These are phyloP conservation scores for Neopestalotiopsis rosae DNA, from an alignment of 2,329 filamentous ascomycete species.

Conservation along the genomic window DNA sequence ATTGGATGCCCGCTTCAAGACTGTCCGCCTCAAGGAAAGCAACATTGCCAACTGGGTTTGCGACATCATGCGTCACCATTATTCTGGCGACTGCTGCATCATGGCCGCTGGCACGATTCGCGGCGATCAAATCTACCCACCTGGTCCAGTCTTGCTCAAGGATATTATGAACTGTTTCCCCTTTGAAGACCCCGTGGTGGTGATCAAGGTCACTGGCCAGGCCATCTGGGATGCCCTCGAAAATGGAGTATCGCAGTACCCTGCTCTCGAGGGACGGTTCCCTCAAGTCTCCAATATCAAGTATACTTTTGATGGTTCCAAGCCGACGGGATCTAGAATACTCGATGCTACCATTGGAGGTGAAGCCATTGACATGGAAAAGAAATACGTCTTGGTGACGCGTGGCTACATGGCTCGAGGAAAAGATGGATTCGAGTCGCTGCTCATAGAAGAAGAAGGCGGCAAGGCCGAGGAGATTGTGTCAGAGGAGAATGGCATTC, in stretches of 20 bases:
- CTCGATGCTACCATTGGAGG: slow-evolving; percentile 65
- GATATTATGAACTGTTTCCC: slow-evolving; percentile 91
- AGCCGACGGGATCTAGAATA: slow-evolving; percentile 66
- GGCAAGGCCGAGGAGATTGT: slow-evolving; percentile 80
- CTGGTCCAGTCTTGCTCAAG: slow-evolving; percentile 76
- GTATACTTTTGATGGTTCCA: slow-evolving; percentile 73
- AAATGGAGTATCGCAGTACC: slow-evolving; percentile 81
- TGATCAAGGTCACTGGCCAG: slow-evolving; percentile 73
- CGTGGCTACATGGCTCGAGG: slow-evolving; percentile 88
- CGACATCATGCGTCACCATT: slow-evolving; percentile 87
- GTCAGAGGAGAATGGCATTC: slow-evolving; percentile 83
- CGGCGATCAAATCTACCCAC: slow-evolving; percentile 87
- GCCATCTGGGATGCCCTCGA: slow-evolving; percentile 82
- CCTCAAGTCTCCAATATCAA: slow-evolving; percentile 85
- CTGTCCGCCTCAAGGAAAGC: slow-evolving; percentile 76
- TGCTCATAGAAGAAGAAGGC: slow-evolving; percentile 78
- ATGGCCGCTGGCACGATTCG: slow-evolving; percentile 88
- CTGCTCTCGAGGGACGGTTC: slow-evolving; percentile 83
- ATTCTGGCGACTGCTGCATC: slow-evolving; percentile 79
- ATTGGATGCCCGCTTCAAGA: slow-evolving; percentile 85
- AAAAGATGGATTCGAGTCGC: slow-evolving; percentile 81
- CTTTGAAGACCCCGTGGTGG: slow-evolving; percentile 87
- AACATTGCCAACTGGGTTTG: slow-evolving; percentile 92
- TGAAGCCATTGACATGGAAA: slow-evolving; percentile 64
- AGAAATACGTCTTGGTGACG: slow-evolving; percentile 76